These are phyloP conservation scores for Diaporthe vaccinii DNA, from an alignment of 2,329 filamentous ascomycete genomes.

Conservation along the genomic window DNA sequence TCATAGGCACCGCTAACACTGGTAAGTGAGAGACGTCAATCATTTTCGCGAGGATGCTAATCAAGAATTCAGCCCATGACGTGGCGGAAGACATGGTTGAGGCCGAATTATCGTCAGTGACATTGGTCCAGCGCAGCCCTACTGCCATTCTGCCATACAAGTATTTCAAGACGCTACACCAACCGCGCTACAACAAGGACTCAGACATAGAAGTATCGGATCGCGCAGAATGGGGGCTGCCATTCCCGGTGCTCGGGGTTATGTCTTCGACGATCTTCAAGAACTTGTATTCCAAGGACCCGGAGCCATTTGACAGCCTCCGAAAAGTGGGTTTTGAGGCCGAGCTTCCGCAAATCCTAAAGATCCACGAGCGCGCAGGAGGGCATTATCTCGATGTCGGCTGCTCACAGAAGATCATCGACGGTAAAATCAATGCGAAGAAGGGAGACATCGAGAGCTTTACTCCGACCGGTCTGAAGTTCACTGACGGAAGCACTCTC, in stretches of 20 bases:
- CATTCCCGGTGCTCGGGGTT: background rate
- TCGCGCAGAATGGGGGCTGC: conserved; percentile 2
- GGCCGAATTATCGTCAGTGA: background rate
- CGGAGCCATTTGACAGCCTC: background rate
- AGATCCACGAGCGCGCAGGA: conserved; percentile 62
- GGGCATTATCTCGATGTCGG: conserved; percentile 73
- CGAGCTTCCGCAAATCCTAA: background rate
- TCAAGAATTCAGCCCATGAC: background rate
- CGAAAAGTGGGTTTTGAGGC: background rate
- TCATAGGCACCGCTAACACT: conserved; percentile 10
- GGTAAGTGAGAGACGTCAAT: background rate
- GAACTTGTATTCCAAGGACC: background rate
- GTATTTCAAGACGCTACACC: background rate
- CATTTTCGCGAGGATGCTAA: background rate
- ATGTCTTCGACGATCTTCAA: background rate
- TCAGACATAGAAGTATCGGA: conserved; percentile 1
- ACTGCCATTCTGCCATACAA: background rate
- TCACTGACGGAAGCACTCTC: conserved; percentile 64
- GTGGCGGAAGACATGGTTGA: conserved; percentile 5
- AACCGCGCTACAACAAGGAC: conserved; percentile 2
- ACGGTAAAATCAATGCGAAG: conserved; percentile 69
- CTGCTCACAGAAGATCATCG: conserved; percentile 64
- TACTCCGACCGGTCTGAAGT: conserved; percentile 53
- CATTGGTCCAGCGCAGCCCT: conserved; percentile 5
- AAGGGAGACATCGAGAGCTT: conserved; percentile 63